phyloP scores from a whole-genome alignment of 768 basidiomycete genomes.

The Xerocomellus amylosporus region DNA sequence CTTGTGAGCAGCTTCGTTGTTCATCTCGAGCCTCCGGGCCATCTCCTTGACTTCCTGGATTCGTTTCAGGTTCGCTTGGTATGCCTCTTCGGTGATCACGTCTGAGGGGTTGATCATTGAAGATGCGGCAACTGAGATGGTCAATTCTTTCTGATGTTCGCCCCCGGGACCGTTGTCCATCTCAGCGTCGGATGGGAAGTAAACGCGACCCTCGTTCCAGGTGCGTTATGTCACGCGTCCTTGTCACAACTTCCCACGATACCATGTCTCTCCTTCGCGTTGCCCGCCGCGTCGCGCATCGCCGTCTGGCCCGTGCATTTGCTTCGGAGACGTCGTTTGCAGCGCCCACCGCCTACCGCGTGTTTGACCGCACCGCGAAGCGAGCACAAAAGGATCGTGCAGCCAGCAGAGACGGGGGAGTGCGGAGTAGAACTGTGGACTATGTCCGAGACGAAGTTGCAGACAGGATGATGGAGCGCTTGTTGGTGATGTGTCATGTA shows the following conservation, averaged over 20 bases:
- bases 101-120: slow-evolving; percentile 26
- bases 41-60: slow-evolving; percentile 33
- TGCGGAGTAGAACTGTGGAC: slow-evolving; percentile 75
- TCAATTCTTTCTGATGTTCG: slow-evolving; percentile 8
- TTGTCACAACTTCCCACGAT: slow-evolving; percentile 20
- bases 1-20: slow-evolving; percentile 42
- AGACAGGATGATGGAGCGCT: slow-evolving; percentile 84
- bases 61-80: slow-evolving; percentile 23
- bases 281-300: not conserved
- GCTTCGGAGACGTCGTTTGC: slow-evolving; percentile 48
- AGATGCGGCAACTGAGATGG: slow-evolving; percentile 21
- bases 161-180: slow-evolving; percentile 17
- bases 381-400: slow-evolving; percentile 74
- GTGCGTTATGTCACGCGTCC: slow-evolving; percentile 13
- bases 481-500: slow-evolving; percentile 54
- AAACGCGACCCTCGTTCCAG: not conserved
- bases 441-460: slow-evolving; percentile 91
- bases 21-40: slow-evolving; percentile 28
- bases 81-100: slow-evolving; percentile 17
- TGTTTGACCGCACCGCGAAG: slow-evolving; percentile 86
- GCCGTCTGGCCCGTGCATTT: slow-evolving; percentile 37
- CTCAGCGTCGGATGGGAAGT: not conserved
- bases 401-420: slow-evolving; percentile 53
- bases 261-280: slow-evolving; percentile 12
- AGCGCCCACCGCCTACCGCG: slow-evolving; percentile 55